A percentile compares a stretch with the other conserved stretches of the same genome.
Evolutionary conservation across 1,284 basidiomycete species (phyloP).

Genomic region (Ustilago shanxiensis): DNA sequence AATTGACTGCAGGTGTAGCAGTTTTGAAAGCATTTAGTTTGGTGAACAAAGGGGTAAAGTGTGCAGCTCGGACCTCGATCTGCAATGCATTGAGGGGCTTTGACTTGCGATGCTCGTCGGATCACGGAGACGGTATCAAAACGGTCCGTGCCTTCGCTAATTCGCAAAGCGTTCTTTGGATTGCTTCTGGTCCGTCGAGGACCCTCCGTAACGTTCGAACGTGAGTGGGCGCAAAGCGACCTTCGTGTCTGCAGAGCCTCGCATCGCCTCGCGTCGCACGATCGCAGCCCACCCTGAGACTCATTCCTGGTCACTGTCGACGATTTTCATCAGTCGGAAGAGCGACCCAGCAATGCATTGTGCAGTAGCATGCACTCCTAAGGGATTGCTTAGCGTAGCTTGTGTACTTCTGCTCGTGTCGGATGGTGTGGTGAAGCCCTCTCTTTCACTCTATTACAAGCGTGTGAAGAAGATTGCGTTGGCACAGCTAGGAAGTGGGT

Average conservation of each 20-base stretch:
- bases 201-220: background rate
- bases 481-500: background rate
- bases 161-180: background rate
- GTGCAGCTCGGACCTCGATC: conserved; percentile 7
- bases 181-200: background rate
- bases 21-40: background rate
- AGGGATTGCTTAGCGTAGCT: background rate
- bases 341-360: background rate
- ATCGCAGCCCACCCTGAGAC: background rate
- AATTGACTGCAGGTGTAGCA: background rate
- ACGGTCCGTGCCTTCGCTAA: background rate
- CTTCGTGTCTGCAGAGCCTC: background rate
- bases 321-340: background rate
- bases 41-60: conserved; percentile 6
- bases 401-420: background rate
- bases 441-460: background rate
- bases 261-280: conserved; percentile 26
- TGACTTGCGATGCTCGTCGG: background rate
- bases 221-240: background rate
- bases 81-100: background rate
- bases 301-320: background rate
- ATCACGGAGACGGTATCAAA: background rate
- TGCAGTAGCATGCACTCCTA: background rate
- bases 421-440: background rate
- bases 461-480: background rate